Evolutionary conservation across 331 rosid genomes (phyloP).

Genomic region (Phaseolus coccineus): DNA sequence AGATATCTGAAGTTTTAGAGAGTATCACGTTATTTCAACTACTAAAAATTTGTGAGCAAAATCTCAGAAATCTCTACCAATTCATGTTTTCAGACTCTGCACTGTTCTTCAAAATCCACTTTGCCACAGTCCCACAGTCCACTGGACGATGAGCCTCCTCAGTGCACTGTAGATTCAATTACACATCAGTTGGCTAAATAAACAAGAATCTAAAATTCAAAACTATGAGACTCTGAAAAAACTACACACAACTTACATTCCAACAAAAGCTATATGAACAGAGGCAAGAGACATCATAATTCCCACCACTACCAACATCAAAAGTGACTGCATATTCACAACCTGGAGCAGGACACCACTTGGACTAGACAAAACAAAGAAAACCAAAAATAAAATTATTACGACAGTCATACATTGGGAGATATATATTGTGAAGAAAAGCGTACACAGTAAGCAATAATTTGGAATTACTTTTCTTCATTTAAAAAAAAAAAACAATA

Average conservation of each 20-base stretch:
- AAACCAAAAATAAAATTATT: conserved; percentile 24
- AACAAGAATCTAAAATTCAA: conserved; percentile 32
- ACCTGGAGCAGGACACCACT: conserved; percentile 99
- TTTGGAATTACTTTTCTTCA: too few species aligned
- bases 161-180: conserved; percentile 64
- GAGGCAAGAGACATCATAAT: conserved; percentile 90
- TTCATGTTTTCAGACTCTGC: conserved; percentile 92
- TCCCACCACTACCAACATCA: conserved; percentile 86
- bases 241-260: conserved; percentile 57
- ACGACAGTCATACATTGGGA: conserved; percentile 27
- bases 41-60: conserved; percentile 30
- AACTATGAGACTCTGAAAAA: conserved; percentile 23
- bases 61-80: conserved; percentile 59
- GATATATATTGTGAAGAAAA: background rate
- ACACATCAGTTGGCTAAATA: conserved; percentile 35
- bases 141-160: conserved; percentile 94
- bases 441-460: too few species aligned
- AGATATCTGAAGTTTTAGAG: background rate
- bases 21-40: conserved; percentile 9
- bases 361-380: conserved; percentile 62
- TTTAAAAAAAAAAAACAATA: too few species aligned
- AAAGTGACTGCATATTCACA: conserved; percentile 91
- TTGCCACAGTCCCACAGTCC: conserved; percentile 73
- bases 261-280: conserved; percentile 95
- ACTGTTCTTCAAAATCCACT: conserved; percentile 84